Percentiles rank a stretch among this genome's conserved stretches.
These are phyloP conservation scores for Hebeloma cylindrosporum DNA, from an alignment of 768 basidiomycete genomes.

Conservation along the genomic window DNA sequence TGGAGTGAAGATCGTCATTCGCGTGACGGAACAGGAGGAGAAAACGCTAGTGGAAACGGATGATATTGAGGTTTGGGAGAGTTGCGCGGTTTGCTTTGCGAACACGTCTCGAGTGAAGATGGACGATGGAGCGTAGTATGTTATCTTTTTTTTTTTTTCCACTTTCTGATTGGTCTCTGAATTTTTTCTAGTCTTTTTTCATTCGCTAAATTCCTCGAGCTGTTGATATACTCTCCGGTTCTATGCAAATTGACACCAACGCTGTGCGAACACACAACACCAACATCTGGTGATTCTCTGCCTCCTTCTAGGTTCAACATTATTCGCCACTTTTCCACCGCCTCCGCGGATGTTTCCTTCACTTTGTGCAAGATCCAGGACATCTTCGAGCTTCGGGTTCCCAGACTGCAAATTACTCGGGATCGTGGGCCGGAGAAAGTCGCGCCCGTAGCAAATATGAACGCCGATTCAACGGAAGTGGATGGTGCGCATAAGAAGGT, in stretches of 20 bases:
- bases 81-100: slow-evolving; percentile 47
- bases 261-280: slow-evolving; percentile 49
- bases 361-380: slow-evolving; percentile 48
- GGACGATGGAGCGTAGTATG: slow-evolving; percentile 55
- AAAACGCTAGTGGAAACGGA: slow-evolving; percentile 10
- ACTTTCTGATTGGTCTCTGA: slow-evolving; percentile 2
- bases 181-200: slow-evolving; percentile 45
- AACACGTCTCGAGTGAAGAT: slow-evolving; percentile 35
- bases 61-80: slow-evolving; percentile 36
- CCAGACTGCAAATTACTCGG: slow-evolving; percentile 51
- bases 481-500: slow-evolving; percentile 44
- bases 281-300: slow-evolving; percentile 24
- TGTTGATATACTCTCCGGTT: slow-evolving; percentile 46
- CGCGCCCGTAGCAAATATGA: no score
- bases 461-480: slow-evolving; percentile 13
- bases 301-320: slow-evolving; percentile 41
- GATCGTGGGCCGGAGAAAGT: neutral
- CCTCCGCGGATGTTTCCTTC: slow-evolving; percentile 40
- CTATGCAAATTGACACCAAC: slow-evolving; percentile 34
- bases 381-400: slow-evolving; percentile 61
- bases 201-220: slow-evolving; percentile 58
- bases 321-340: slow-evolving; percentile 37
- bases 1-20: slow-evolving; percentile 30
- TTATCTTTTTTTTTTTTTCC: slow-evolving; percentile 13
- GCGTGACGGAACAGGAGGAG: slow-evolving; percentile 15